Base-by-base conservation (phyloP, 2,329 filamentous ascomycete genomes). In the Cladosporium sp. region DNA sequence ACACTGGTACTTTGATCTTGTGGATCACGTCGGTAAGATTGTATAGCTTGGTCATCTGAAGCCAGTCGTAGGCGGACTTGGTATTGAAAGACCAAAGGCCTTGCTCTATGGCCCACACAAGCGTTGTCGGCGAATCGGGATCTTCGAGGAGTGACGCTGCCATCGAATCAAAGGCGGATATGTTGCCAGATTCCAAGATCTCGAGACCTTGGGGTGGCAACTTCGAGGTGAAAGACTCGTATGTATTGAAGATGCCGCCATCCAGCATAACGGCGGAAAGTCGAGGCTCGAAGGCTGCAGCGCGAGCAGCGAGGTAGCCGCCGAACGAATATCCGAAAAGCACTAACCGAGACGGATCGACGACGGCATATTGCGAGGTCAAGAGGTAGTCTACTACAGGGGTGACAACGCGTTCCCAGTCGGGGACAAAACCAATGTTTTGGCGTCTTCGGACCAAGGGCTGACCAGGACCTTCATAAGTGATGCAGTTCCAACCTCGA, bases 401-500 rank as follows among this genome's bases (percentile, higher is more conserved):
- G 1, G 52, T 65, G 1, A 72, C 60, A 0, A 68, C 67, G 9
- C 58, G 60, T 60, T 71, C 68, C 69, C 69, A 73, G 35, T 73
- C 69, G 5, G 47, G 62, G 8, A 66, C 63, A 55, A 71, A 72
- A 12, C 61, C 64, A 4, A 70, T 42, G 32, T 63, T 53, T 44
- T 70, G 66, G 20, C 61, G 35, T 10, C 68, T 61, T 9, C 66
- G 59, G 4, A 50, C 47, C 15, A 63, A 62, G 0, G 65, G 64
- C 40, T 73, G 70, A 10, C 70, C 70, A 0, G 70, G 70, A 1
- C 70, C 70, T 59, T 73, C 70, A 55, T 68, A 73, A 4, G 65
- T 62, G 22, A 72, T 60, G 35, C 65, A 61, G 57, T 70, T 70
- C 56, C 64, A 72, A 12, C 70, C 70, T 25, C 70, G 62, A n/a